A percentile compares a stretch with the other conserved stretches of the same genome.
phyloP scores from a whole-genome alignment of 768 basidiomycete genomes.

The Termitomyces bulborhizus region DNA sequence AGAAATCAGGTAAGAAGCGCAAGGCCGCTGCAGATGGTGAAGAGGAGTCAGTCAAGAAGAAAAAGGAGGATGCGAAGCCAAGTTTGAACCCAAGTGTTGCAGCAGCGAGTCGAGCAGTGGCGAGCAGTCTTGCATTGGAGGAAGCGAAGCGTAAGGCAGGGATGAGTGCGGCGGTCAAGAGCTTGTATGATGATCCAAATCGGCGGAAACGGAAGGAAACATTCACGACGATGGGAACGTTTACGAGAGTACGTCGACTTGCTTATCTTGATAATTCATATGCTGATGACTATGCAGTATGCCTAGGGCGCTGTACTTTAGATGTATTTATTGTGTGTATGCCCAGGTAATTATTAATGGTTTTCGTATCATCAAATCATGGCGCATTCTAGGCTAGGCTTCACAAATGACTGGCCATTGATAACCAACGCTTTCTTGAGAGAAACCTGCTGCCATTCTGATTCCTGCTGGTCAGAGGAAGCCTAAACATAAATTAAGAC shows the following conservation, averaged over 20 bases:
- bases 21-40: constrained; percentile 28
- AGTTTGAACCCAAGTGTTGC: constrained; percentile 47
- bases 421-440: neutral
- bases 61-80: constrained; percentile 31
- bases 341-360: neutral
- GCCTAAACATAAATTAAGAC: too few species aligned
- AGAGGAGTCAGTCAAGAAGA: constrained; percentile 41
- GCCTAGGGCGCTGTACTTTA: constrained; percentile 8
- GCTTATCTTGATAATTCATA: neutral
- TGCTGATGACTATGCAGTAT: constrained; percentile 6
- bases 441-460: constrained; percentile 11
- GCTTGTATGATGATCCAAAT: constrained; percentile 63
- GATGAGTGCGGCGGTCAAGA: constrained; percentile 86
- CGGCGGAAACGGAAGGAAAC: constrained; percentile 63
- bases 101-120: constrained; percentile 59
- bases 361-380: neutral
- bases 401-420: too few species aligned
- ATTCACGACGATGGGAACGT: constrained; percentile 90
- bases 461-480: constrained; percentile 12
- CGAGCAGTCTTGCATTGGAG: constrained; percentile 67
- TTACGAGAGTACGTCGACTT: constrained; percentile 66
- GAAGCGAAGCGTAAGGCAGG: constrained; percentile 76
- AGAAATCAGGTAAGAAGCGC: constrained; percentile 52
- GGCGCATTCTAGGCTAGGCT: neutral
- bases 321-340: constrained; percentile 6